Percentiles rank a stretch among this genome's conserved stretches.
phyloP scores from a whole-genome alignment of 1,284 basidiomycete species.

The Agaricales sp. region DNA sequence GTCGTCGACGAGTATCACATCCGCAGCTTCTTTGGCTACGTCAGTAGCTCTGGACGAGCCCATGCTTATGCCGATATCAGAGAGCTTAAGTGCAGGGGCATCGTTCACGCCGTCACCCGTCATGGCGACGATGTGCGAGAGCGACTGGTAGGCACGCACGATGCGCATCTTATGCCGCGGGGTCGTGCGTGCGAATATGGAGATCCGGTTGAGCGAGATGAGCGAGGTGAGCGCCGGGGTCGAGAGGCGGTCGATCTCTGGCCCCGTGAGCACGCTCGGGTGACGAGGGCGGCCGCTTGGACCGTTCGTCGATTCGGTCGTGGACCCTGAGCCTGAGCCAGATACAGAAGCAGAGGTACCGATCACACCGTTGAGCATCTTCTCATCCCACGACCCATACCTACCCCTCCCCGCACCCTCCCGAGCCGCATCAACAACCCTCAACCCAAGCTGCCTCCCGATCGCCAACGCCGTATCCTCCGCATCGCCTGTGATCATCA shows the following conservation, averaged over 20 bases:
- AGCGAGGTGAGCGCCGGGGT: constrained; percentile 76
- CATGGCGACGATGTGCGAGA: constrained; percentile 92
- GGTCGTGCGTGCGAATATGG: constrained; percentile 91
- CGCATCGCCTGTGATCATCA: constrained; percentile 98
- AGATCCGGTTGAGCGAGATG: constrained; percentile 58
- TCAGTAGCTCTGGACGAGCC: constrained; percentile 88
- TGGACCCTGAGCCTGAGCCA: background rate
- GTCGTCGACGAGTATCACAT: constrained; percentile 95
- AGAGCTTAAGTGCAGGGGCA: constrained; percentile 94
- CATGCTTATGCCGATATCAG: constrained; percentile 97
- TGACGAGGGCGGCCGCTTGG: constrained; percentile 14
- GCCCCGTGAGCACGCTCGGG: constrained; percentile 53
- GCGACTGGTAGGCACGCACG: constrained; percentile 83
- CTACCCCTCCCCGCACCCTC: constrained; percentile 10
- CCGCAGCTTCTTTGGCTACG: constrained; percentile 96
- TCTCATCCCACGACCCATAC: background rate
- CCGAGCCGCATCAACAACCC: constrained; percentile 29
- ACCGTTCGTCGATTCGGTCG: constrained; percentile 12
- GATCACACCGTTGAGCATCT: background rate
- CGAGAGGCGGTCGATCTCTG: constrained; percentile 77
- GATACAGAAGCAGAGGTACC: background rate
- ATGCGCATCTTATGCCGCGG: constrained; percentile 98
- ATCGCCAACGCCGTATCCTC: constrained; percentile 88
- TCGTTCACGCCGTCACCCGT: constrained; percentile 98
- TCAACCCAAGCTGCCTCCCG: constrained; percentile 82